These are phyloP conservation scores for Linum lewisii DNA, from an alignment of 345 rosid species.

Conservation along the genomic window DNA sequence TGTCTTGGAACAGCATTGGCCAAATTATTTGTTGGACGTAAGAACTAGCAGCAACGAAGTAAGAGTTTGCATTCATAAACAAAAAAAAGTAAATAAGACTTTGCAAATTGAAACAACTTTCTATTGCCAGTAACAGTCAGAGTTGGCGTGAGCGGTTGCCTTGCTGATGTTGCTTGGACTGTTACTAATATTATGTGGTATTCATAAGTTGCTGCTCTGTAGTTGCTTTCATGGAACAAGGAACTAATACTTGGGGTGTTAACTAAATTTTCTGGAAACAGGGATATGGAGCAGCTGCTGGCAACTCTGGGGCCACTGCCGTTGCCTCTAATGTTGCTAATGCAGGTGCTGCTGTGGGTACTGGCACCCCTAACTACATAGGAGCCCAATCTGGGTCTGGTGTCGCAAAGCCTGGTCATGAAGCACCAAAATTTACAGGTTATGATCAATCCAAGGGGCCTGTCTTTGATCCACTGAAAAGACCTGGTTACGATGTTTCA, in stretches of 20 bases:
- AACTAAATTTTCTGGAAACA: slow-evolving; percentile 17
- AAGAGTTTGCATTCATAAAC: no score
- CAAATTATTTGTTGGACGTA: no score
- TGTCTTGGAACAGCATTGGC: no score
- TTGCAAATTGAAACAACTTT: no score
- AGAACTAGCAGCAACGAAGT: no score
- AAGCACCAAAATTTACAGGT: slow-evolving; percentile 23
- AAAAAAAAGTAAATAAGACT: no score
- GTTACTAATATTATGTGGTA: no score
- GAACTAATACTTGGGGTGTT: slow-evolving; percentile 10
- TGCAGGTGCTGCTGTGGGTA: slow-evolving; percentile 28
- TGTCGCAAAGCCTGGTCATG: slow-evolving; percentile 33
- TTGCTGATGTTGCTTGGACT: no score
- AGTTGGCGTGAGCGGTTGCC: no score
- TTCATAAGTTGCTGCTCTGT: background rate
- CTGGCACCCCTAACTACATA: no score
- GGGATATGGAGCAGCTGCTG: slow-evolving; percentile 34
- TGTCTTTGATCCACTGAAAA: slow-evolving; percentile 6
- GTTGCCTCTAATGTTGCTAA: slow-evolving; percentile 25
- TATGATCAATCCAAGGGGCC: no score
- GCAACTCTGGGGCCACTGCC: slow-evolving; percentile 5
- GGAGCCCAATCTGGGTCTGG: slow-evolving; percentile 50
- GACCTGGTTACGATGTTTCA: slow-evolving; percentile 20
- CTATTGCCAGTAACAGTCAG: no score
- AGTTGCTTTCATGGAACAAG: background rate